Base-by-base conservation (phyloP, 2,329 filamentous ascomycete species). In the Claviceps sp. region DNA sequence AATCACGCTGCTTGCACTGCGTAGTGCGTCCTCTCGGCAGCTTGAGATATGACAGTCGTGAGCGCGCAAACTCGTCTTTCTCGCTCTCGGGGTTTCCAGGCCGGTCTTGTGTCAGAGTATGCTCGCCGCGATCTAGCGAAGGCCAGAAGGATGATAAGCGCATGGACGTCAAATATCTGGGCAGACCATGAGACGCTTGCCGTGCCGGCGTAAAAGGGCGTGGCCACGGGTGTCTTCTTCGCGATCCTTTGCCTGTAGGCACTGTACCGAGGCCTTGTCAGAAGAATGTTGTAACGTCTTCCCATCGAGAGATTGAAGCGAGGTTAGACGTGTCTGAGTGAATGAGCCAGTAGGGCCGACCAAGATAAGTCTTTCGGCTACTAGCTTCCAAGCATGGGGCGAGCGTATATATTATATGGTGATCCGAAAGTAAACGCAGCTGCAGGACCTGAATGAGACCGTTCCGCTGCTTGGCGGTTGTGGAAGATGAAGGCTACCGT, bases 401-500 rank as follows among this genome's bases (percentile, higher is more conserved):
- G 9, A 34, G 3, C 30, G 30, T 1, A 1, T 34, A 9, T 11
- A 34, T 34, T 11, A 34, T 34, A 34, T 3, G 9, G 9, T 34
- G 30, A 34, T 34, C 30, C 30, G 30, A 34, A 34, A 34, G 30
- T 34, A 11, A 34, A 34, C 30, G 30, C 50, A 22, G 22, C 46
- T 0, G 65, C 56, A 0, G 78, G 78, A 52, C 85, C 79, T 0
- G 77, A 76, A 60, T 91, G 85, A 0, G 85, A 86, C 0, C 77
- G 70, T 0, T 79, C 5, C 81, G 66, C 8, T 85, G 83, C 4
- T 69, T 51, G 0, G 70, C 61, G 2, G 76, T 82, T 0, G 72
- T 68, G 87, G 1, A 77, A 78, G 8, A 91, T 78, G 34, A 88
- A 75, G 11, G 86, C 77, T 0, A 91, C 77, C 1, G 81, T 71